These are phyloP conservation scores for Massarina eburnea DNA, from an alignment of 2,329 filamentous ascomycete species.

Conservation along the genomic window DNA sequence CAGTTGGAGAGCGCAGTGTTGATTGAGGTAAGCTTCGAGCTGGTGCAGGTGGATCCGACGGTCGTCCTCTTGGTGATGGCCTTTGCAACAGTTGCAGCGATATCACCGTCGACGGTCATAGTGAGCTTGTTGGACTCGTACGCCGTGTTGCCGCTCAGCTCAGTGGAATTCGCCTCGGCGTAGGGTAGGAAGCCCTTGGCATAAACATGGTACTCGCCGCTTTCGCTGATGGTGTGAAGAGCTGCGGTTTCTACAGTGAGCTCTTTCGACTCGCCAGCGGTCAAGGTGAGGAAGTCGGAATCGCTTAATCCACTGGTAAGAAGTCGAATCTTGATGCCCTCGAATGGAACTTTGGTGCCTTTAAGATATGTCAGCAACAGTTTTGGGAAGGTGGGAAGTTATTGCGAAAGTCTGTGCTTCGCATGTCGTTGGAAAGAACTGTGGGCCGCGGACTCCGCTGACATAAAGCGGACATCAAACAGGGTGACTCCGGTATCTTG, in stretches of 20 bases:
- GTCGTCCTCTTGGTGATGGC: slow-evolving; percentile 55
- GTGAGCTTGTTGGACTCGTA: slow-evolving; percentile 63
- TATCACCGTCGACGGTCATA: slow-evolving; percentile 58
- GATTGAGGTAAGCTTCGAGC: slow-evolving; percentile 49
- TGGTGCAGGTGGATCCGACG: slow-evolving; percentile 58
- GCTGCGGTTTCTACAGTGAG: slow-evolving; percentile 59
- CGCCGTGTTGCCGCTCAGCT: slow-evolving; percentile 57
- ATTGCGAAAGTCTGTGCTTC: background rate
- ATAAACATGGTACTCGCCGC: slow-evolving; percentile 59
- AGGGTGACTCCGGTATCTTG: background rate
- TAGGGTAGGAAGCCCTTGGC: slow-evolving; percentile 50
- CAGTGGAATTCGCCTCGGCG: slow-evolving; percentile 51
- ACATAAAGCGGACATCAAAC: background rate
- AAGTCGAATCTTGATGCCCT: slow-evolving; percentile 57
- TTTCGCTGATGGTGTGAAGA: slow-evolving; percentile 55
- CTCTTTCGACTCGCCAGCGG: slow-evolving; percentile 52
- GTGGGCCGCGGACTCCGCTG: slow-evolving; percentile 1
- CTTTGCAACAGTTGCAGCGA: slow-evolving; percentile 53
- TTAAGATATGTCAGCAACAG: slow-evolving; percentile 5
- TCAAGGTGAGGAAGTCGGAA: slow-evolving; percentile 55
- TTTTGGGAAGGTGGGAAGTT: background rate
- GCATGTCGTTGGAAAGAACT: background rate
- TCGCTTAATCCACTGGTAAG: slow-evolving; percentile 48
- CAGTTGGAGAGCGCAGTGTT: slow-evolving; percentile 58
- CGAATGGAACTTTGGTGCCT: slow-evolving; percentile 53